These are phyloP conservation scores for Pyrus betulifolia DNA, from an alignment of 306 rosid species.

Conservation along the genomic window DNA sequence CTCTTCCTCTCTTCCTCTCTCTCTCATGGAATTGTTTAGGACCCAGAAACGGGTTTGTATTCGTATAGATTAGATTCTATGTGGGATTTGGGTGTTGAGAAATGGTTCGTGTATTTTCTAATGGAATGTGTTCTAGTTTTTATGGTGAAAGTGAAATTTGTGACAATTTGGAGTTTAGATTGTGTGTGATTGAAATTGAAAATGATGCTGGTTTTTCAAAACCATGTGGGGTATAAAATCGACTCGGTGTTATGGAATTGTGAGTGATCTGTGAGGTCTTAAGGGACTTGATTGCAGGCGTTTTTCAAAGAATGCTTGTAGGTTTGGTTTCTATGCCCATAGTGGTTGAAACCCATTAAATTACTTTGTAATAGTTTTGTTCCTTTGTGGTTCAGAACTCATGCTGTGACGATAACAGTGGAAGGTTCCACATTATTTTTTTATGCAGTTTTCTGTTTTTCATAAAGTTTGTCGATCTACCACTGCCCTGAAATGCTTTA, in stretches of 20 bases:
- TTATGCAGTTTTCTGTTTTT: too few species aligned
- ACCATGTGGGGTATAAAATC: not conserved
- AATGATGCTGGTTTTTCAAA: not conserved
- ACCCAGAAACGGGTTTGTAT: not conserved
- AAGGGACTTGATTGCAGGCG: not conserved
- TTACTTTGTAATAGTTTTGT: not conserved
- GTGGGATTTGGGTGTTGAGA: not conserved
- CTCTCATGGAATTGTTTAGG: not conserved
- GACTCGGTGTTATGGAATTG: not conserved
- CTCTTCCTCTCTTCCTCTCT: not conserved
- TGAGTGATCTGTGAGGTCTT: not conserved
- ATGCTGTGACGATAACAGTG: not conserved
- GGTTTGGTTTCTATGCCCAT: not conserved
- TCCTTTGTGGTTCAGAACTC: not conserved
- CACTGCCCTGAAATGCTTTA: not conserved
- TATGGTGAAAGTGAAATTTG: not conserved
- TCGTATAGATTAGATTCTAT: not conserved
- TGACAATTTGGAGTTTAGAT: not conserved
- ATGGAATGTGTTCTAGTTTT: too few species aligned
- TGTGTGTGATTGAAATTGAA: not conserved
- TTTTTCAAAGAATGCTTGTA: not conserved
- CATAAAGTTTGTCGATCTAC: not conserved
- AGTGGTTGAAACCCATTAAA: not conserved
- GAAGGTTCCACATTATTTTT: not conserved
- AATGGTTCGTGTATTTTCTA: too few species aligned